These are phyloP conservation scores for Blastosporella zonata DNA, from an alignment of 1,284 basidiomycete species.

Conservation along the genomic window DNA sequence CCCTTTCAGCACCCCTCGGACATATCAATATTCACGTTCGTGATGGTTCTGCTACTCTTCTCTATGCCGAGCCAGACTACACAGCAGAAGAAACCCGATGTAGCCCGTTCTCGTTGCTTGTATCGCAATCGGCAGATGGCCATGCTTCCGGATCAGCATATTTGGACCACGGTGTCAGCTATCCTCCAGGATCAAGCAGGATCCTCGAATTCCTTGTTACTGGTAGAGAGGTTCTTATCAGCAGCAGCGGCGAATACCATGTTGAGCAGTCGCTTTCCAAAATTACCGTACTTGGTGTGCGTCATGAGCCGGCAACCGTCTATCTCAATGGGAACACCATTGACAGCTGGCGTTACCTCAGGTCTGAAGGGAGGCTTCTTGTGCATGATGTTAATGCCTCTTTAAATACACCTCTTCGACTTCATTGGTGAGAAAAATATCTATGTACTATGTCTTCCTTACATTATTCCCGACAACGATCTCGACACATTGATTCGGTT, in stretches of 20 bases:
- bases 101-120: constrained; percentile 52
- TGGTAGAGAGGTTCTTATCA: constrained; percentile 32
- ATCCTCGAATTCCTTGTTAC: constrained; percentile 40
- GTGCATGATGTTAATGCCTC: constrained; percentile 28
- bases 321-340: constrained; percentile 28
- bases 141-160: constrained; percentile 54
- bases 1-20: constrained; percentile 56
- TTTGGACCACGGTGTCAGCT: constrained; percentile 62
- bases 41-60: constrained; percentile 54
- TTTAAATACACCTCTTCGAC: constrained; percentile 29
- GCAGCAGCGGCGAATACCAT: constrained; percentile 39
- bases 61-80: constrained; percentile 54
- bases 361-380: constrained; percentile 32
- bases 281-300: constrained; percentile 49
- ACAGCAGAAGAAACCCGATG: constrained; percentile 57
- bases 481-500: neutral
- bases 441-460: neutral
- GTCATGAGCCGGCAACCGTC: constrained; percentile 30
- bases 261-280: constrained; percentile 41
- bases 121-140: constrained; percentile 46
- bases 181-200: constrained; percentile 48
- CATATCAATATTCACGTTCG: constrained; percentile 72
- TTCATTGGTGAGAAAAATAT: constrained; percentile 1
- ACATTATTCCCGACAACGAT: neutral
- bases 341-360: constrained; percentile 33